Evolutionary conservation across 1,139 yeast genomes (phyloP).

Genomic region (Zygosaccharomyces sapae): DNA sequence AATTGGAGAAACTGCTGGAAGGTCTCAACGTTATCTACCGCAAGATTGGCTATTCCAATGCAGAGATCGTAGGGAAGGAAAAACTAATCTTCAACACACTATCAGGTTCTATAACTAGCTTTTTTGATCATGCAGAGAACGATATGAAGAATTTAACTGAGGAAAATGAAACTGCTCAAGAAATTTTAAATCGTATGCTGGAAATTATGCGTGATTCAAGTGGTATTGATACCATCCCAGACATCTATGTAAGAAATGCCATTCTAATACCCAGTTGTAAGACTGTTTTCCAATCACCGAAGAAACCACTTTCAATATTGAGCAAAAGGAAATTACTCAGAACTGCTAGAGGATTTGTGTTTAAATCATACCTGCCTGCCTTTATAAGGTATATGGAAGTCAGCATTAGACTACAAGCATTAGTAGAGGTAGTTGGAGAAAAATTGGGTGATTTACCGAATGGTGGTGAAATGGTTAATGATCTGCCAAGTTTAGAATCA

Average conservation of each 20-base stretch:
- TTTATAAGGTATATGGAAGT: slow-evolving; percentile 26
- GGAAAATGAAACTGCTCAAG: slow-evolving; percentile 33
- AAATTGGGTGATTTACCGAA: slow-evolving; percentile 5
- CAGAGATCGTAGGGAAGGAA: slow-evolving; percentile 38
- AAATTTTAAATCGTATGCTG: slow-evolving; percentile 34
- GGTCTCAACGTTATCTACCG: slow-evolving; percentile 38
- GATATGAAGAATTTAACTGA: slow-evolving; percentile 33
- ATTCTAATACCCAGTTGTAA: slow-evolving; percentile 29
- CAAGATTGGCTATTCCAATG: slow-evolving; percentile 40
- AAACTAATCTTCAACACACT: slow-evolving; percentile 36
- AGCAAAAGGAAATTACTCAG: slow-evolving; percentile 34
- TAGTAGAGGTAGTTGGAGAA: slow-evolving; percentile 16
- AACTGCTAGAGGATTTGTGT: slow-evolving; percentile 33
- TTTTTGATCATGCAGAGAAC: slow-evolving; percentile 36
- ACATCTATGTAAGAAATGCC: slow-evolving; percentile 39
- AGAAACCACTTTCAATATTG: slow-evolving; percentile 35
- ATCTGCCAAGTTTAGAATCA: slow-evolving; percentile 17
- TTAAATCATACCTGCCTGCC: slow-evolving; percentile 33
- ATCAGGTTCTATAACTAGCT: slow-evolving; percentile 37
- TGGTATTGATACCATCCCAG: slow-evolving; percentile 40
- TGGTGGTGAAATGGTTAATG: slow-evolving; percentile 5
- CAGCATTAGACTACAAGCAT: slow-evolving; percentile 22
- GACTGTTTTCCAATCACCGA: slow-evolving; percentile 34
- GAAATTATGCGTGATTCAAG: slow-evolving; percentile 36
- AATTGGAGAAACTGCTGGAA: slow-evolving; percentile 36